A percentile compares a stretch with the other conserved stretches of the same genome.
Conservation (phyloP, 352 stramenopile species). For the Synura sp. region DNA sequence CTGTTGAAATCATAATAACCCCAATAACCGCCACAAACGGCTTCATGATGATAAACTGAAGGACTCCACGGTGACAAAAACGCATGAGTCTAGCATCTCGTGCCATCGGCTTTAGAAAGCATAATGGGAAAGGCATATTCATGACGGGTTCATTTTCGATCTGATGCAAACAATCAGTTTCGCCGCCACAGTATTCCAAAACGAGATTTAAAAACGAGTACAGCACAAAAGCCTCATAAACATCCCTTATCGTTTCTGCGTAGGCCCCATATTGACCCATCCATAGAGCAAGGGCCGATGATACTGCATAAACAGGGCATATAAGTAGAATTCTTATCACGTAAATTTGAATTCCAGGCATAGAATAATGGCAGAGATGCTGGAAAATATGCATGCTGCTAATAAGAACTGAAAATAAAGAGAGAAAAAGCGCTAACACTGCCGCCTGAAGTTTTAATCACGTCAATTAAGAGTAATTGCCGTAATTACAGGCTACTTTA, state of each 20-base stretch:
- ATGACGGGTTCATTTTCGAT: constrained; percentile 54
- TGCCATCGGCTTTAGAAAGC: constrained; percentile 64
- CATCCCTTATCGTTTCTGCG: constrained; percentile 76
- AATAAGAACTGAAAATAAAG: constrained; percentile 59
- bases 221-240: constrained; percentile 84
- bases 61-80: constrained; percentile 70
- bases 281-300: constrained; percentile 68
- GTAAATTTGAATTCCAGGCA: constrained; percentile 71
- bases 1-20: constrained; percentile 67
- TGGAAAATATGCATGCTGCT: constrained; percentile 74
- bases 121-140: constrained; percentile 69
- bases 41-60: constrained; percentile 86
- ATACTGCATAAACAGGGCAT: constrained; percentile 73
- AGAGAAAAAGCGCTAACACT: too few species aligned
- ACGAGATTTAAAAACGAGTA: constrained; percentile 83
- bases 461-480: too few species aligned
- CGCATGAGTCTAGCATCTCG: constrained; percentile 70
- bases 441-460: too few species aligned
- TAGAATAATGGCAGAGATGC: constrained; percentile 71
- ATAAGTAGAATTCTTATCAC: constrained; percentile 77
- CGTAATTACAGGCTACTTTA: too few species aligned
- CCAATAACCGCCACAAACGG: constrained; percentile 73
- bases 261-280: constrained; percentile 71
- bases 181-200: constrained; percentile 70
- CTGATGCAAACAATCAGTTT: constrained; percentile 71